Evolutionary conservation across 306 rosid species (phyloP), one percentile per base, ranked within the genome.

Genomic region (Ceratonia siliqua): DNA sequence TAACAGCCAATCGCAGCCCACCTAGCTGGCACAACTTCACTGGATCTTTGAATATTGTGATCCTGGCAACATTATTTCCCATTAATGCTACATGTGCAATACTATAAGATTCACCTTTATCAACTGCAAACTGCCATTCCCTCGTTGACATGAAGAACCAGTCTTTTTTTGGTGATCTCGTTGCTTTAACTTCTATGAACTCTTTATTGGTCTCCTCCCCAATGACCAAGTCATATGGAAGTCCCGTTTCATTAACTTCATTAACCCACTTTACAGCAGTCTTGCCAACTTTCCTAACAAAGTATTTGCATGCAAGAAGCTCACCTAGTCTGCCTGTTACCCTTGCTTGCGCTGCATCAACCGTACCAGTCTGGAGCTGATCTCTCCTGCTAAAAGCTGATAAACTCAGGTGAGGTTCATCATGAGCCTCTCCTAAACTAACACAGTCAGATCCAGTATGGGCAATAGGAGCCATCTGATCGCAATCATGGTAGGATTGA

Each of bases 161-260:
- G 82, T 94, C 97, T 72, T 94, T 92, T 73, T 73, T 86, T 21
- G 75, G 81, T 53, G 90, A 88, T 70, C 82, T 82, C n/a, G 97
- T 91, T 63, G 98, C 82, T 75, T 94, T 94, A 49, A 94, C 98
- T 88, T 94, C 98, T 50, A 94, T 75, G 78, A 67, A 91, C 82
- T 89, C 91, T 70, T 0, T 24, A 17, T 45, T 68, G 74, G 56
- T 74, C 74, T 75, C 86, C 32, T 78, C 85, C 56, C 79, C 86
- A 8, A 85, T 52, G 30, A 88, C 75, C 35, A 94, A 32, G 80
- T 91, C 98, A 50, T 84, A 94, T 15, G 96, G 98, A 38, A 85
- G 73, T 46, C 98, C 96, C 0, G 97, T 82, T 73, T 91, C 98
- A 13, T 58, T 62, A 12, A 62, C 64, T 85, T 90, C 86, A 70